Conservation (phyloP, 2,329 filamentous ascomycete genomes). For the Fusarium sp. region DNA sequence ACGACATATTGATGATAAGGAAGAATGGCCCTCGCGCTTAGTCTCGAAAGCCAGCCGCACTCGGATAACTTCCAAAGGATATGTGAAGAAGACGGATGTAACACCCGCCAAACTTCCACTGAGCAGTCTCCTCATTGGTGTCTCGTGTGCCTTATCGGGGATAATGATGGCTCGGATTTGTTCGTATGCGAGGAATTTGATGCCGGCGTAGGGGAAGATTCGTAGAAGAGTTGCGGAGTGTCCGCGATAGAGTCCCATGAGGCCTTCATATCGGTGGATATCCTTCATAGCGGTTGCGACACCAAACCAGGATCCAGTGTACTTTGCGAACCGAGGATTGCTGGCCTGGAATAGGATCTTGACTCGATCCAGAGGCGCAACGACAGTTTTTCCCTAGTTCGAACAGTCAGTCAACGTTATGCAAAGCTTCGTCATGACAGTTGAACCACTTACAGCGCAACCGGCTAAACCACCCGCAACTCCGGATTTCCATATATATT, state of each 20-base stretch:
- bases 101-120: slow-evolving; percentile 85
- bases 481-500: slow-evolving; percentile 88
- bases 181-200: slow-evolving; percentile 98
- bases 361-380: slow-evolving; percentile 95
- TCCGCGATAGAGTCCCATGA: slow-evolving; percentile 86
- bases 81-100: slow-evolving; percentile 95
- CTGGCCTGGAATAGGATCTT: slow-evolving; percentile 99
- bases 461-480: slow-evolving; percentile 92
- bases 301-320: slow-evolving; percentile 89
- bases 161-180: slow-evolving; percentile 90
- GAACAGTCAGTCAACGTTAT: slow-evolving; percentile 22
- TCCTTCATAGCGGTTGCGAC: slow-evolving; percentile 85
- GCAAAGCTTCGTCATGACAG: neutral
- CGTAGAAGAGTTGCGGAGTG: slow-evolving; percentile 94
- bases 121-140: slow-evolving; percentile 80
- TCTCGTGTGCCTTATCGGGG: slow-evolving; percentile 79
- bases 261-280: slow-evolving; percentile 83
- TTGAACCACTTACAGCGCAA: slow-evolving; percentile 79
- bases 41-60: slow-evolving; percentile 97
- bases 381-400: slow-evolving; percentile 88
- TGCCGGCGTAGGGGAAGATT: slow-evolving; percentile 97
- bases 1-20: slow-evolving; percentile 81
- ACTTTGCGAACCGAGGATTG: slow-evolving; percentile 94
- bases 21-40: slow-evolving; percentile 78
- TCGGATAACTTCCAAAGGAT: slow-evolving; percentile 92